Percentiles rank a stretch among this genome's conserved stretches.
Evolutionary conservation across 2,329 filamentous ascomycete species (phyloP).

Genomic region (Fusarium sp.): DNA sequence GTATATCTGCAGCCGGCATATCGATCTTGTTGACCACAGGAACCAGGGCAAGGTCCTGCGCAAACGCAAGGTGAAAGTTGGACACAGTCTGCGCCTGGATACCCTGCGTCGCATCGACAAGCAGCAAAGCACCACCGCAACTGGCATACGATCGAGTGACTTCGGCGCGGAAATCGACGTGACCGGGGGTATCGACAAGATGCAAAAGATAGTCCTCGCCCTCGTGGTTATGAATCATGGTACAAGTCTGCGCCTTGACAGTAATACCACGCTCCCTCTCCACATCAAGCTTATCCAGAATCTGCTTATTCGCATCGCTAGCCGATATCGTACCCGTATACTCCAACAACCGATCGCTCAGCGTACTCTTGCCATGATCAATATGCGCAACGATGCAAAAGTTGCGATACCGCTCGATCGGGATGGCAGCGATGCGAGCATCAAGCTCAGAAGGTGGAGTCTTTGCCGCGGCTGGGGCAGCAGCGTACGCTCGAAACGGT

Average conservation of each 20-base stretch:
- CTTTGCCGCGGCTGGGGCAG: constrained; percentile 39
- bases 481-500: constrained; percentile 18
- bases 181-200: constrained; percentile 95
- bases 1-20: constrained; percentile 88
- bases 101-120: constrained; percentile 96
- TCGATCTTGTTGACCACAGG: constrained; percentile 98
- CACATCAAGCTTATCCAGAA: constrained; percentile 96
- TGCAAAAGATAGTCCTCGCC: constrained; percentile 93
- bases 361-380: constrained; percentile 97
- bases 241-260: constrained; percentile 98
- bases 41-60: constrained; percentile 86
- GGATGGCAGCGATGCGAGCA: constrained; percentile 76
- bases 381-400: constrained; percentile 99
- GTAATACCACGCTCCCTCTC: constrained; percentile 97
- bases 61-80: constrained; percentile 98
- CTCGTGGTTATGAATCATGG: constrained; percentile 92
- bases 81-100: constrained; percentile 98
- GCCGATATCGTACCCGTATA: constrained; percentile 91
- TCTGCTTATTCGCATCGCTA: constrained; percentile 88
- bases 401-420: constrained; percentile 86
- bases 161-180: constrained; percentile 97
- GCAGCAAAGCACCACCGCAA: constrained; percentile 89
- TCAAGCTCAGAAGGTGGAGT: constrained; percentile 51
- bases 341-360: constrained; percentile 92
- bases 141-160: constrained; percentile 96